Percentiles rank a stretch among this genome's conserved stretches.
Evolutionary conservation across 1,284 basidiomycete species (phyloP).

Genomic region (Trametes sp.): DNA sequence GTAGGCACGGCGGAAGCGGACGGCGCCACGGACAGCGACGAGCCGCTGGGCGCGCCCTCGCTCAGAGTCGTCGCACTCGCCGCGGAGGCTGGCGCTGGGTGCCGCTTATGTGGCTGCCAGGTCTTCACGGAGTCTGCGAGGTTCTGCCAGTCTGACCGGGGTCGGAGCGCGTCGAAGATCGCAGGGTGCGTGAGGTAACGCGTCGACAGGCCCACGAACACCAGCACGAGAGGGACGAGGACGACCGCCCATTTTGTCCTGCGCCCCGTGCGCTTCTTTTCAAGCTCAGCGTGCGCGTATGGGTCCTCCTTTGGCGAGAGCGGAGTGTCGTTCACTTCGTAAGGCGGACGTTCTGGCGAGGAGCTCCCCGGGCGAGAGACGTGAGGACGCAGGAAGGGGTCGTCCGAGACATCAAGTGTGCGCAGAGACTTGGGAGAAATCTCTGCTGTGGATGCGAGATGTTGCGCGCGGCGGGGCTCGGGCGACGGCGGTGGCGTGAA

Average conservation of each 20-base stretch:
- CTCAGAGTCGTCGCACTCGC: conserved; percentile 20
- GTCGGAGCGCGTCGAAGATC: conserved; percentile 52
- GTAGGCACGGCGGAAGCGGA: conserved; percentile 22
- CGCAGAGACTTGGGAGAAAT: conserved; percentile 18
- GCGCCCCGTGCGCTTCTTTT: conserved; percentile 44
- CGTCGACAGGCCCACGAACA: conserved; percentile 60
- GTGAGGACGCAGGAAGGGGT: conserved; percentile 25
- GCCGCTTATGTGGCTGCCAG: conserved; percentile 54
- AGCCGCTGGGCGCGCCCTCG: conserved; percentile 23
- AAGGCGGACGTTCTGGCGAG: conserved; percentile 14
- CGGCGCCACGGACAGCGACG: conserved; percentile 19
- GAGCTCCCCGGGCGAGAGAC: conserved; percentile 17
- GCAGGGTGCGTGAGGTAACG: conserved; percentile 57
- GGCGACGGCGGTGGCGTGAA: conserved; percentile 62
- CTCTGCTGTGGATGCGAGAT: conserved; percentile 16
- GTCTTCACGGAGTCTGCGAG: conserved; percentile 25
- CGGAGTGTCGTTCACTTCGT: conserved; percentile 4
- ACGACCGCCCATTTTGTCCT: conserved; percentile 58
- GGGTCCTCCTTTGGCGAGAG: conserved; percentile 29
- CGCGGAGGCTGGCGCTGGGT: conserved; percentile 36
- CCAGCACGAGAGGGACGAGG: conserved; percentile 59
- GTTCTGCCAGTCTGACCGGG: conserved; percentile 29
- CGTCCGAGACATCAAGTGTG: conserved; percentile 21
- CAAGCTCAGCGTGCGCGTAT: conserved; percentile 10
- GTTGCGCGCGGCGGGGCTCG: conserved; percentile 36